Conservation (phyloP, 2,329 filamentous ascomycete species). For the Cytospora paraplurivora region DNA sequence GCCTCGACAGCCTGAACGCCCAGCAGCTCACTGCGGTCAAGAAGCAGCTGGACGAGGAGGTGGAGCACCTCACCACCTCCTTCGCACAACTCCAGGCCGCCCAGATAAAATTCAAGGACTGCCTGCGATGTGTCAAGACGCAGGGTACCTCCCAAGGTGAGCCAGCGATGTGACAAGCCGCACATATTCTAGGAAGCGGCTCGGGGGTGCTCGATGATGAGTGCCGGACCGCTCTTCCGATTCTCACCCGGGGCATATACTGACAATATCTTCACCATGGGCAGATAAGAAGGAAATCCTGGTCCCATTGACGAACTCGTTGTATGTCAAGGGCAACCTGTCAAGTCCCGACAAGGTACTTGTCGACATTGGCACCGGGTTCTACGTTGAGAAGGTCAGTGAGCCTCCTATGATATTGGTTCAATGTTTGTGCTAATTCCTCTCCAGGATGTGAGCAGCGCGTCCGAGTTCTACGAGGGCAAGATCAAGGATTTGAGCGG, state of each 20-base stretch:
- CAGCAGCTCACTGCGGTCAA: slow-evolving; percentile 90
- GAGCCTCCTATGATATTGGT: not conserved
- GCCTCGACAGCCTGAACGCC: slow-evolving; percentile 73
- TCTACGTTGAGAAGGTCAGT: slow-evolving; percentile 85
- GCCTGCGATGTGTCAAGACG: slow-evolving; percentile 71
- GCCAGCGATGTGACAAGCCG: slow-evolving; percentile 36
- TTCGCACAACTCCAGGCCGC: slow-evolving; percentile 88
- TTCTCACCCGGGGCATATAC: not conserved
- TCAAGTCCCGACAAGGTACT: slow-evolving; percentile 75
- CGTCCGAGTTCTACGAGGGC: slow-evolving; percentile 57
- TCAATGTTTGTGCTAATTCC: not conserved
- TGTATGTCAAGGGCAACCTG: slow-evolving; percentile 87
- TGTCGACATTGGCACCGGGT: slow-evolving; percentile 92
- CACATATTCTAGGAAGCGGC: too few relatives aligned
- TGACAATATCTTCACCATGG: not conserved
- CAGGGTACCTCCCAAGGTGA: slow-evolving; percentile 31
- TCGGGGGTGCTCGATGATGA: not conserved
- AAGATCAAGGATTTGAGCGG: slow-evolving; percentile 56
- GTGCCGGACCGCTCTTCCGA: not conserved
- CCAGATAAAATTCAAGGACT: slow-evolving; percentile 90
- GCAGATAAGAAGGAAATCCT: slow-evolving; percentile 63
- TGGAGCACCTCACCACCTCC: slow-evolving; percentile 89
- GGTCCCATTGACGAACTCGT: slow-evolving; percentile 90
- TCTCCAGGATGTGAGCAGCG: slow-evolving; percentile 53
- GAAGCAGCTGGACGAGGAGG: slow-evolving; percentile 93